These are phyloP conservation scores for Candida orba DNA, from an alignment of 805 yeast genomes.

Conservation along the genomic window DNA sequence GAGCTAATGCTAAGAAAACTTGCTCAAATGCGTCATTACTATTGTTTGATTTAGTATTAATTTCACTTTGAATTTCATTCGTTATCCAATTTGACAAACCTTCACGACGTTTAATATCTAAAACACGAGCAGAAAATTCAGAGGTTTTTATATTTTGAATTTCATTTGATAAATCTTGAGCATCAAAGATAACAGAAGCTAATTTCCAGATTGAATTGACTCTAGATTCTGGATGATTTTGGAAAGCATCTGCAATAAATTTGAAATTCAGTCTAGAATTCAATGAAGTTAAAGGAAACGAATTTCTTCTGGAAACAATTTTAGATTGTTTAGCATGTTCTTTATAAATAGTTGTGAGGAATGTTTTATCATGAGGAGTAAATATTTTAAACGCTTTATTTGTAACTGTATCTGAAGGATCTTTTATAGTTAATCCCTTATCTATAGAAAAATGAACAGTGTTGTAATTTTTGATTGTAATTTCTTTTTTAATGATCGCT, in stretches of 20 bases:
- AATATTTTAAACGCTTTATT: neutral
- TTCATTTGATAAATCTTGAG: constrained; percentile 12
- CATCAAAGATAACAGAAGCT: constrained; percentile 58
- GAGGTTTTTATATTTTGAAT: constrained; percentile 18
- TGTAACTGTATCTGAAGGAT: neutral
- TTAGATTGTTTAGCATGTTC: constrained; percentile 21
- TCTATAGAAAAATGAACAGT: constrained; percentile 21
- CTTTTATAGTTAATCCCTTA: constrained; percentile 10
- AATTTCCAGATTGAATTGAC: constrained; percentile 42
- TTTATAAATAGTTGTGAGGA: constrained; percentile 15
- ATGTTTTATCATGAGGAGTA: constrained; percentile 7
- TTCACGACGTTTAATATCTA: constrained; percentile 34
- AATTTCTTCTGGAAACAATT: constrained; percentile 25
- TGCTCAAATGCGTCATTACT: constrained; percentile 39
- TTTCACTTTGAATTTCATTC: constrained; percentile 27
- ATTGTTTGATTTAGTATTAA: constrained; percentile 29
- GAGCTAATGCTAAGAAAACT: constrained; percentile 42
- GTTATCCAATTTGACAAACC: constrained; percentile 53
- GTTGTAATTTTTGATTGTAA: constrained; percentile 20
- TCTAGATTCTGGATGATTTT: constrained; percentile 13
- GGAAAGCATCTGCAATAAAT: constrained; percentile 20
- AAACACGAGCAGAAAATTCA: constrained; percentile 19
- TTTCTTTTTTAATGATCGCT: constrained; percentile 21
- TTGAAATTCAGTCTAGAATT: constrained; percentile 27
- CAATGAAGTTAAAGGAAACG: constrained; percentile 31